phyloP scores from a whole-genome alignment of 768 basidiomycete species.

The Boletellus ananiceps region DNA sequence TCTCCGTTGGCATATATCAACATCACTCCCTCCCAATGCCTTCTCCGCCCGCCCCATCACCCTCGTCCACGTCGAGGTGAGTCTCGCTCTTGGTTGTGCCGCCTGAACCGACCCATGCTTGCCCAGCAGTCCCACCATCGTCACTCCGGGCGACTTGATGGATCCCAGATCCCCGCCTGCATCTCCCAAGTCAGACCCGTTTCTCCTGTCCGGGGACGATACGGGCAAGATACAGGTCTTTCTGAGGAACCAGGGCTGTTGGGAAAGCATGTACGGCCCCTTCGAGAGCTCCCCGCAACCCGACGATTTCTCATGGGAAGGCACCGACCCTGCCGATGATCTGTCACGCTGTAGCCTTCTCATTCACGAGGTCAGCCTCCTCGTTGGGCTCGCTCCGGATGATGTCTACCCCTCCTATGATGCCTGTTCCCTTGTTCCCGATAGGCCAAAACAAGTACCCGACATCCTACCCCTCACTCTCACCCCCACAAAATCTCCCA shows the following conservation, averaged over 20 bases:
- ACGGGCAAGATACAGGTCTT: constrained; percentile 11
- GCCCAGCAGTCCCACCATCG: constrained; percentile 4
- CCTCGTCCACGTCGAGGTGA: constrained; percentile 26
- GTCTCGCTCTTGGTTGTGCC: neutral
- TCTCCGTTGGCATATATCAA: constrained; percentile 4
- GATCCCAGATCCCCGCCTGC: neutral
- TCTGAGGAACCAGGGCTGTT: constrained; percentile 13
- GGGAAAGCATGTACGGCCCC: constrained; percentile 4
- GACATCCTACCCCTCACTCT: constrained; percentile 16
- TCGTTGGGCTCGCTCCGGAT: constrained; percentile 27
- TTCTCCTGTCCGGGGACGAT: constrained; percentile 13
- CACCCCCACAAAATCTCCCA: constrained; percentile 20
- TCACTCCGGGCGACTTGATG: no score
- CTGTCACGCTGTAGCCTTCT: constrained; percentile 25
- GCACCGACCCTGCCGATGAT: constrained; percentile 5
- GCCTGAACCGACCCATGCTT: no score
- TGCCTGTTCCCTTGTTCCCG: neutral
- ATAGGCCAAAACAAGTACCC: constrained; percentile 1
- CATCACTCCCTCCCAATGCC: neutral
- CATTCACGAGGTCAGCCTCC: constrained; percentile 30
- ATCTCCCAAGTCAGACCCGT: neutral
- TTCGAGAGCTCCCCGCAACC: constrained; percentile 9
- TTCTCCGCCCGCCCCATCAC: constrained; percentile 11
- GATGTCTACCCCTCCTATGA: constrained; percentile 9
- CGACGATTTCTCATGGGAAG: constrained; percentile 18